phyloP scores from a whole-genome alignment of 805 yeast genomes.

The Candida qinlingensis region DNA sequence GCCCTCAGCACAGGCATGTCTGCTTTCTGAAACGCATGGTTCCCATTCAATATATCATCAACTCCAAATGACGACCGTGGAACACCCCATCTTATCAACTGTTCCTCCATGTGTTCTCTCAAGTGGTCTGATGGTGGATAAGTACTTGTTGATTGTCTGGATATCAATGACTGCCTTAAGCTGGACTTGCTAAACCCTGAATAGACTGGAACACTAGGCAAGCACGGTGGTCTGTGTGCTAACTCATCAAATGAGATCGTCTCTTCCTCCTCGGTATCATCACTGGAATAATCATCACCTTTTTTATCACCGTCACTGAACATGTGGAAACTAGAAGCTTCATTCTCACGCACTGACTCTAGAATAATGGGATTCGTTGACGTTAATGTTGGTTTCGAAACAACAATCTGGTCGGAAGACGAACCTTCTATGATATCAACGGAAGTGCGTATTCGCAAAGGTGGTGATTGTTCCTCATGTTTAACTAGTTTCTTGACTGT shows the following conservation, averaged over 20 bases:
- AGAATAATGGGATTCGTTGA: not conserved
- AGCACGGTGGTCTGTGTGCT: slow-evolving; percentile 19
- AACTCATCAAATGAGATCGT: slow-evolving; percentile 7
- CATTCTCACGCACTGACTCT: not conserved
- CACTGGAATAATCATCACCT: not conserved
- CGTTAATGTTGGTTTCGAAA: not conserved
- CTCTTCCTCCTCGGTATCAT: not conserved
- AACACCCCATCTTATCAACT: slow-evolving; percentile 32
- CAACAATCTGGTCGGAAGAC: not conserved
- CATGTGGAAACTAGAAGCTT: no score
- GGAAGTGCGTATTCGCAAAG: not conserved
- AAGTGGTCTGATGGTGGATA: slow-evolving; percentile 24
- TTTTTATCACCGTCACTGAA: no score
- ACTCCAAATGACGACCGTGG: slow-evolving; percentile 24
- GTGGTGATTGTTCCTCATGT: not conserved
- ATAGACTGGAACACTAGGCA: slow-evolving; percentile 10
- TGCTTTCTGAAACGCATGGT: slow-evolving; percentile 28
- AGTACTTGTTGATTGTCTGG: slow-evolving; percentile 26
- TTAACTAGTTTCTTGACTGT: not conserved
- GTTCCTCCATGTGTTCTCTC: slow-evolving; percentile 31
- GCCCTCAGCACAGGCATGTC: slow-evolving; percentile 15
- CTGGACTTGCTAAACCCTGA: slow-evolving; percentile 17
- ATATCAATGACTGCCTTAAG: slow-evolving; percentile 24
- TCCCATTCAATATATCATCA: slow-evolving; percentile 28
- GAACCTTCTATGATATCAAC: not conserved